Evolutionary conservation across 371 early-diverging fungal species (phyloP), one percentile per base, ranked within the genome.

Genomic region (Lichtheimia ramosa): DNA sequence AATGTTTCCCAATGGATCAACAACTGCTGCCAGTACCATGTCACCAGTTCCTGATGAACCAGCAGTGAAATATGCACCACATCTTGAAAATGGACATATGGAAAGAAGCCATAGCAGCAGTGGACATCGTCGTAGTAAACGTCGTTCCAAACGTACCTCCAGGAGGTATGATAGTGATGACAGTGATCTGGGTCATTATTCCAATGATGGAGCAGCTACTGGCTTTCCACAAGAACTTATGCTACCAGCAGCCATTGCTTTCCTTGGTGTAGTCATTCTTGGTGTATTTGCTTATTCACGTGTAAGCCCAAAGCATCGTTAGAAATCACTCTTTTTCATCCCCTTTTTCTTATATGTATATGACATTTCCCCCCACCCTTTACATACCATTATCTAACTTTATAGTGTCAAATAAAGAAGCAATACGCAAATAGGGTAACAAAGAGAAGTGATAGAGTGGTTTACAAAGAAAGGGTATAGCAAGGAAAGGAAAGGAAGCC

Each of bases 211-310:
- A 3, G 23, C 56, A 16, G 46, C n/a, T n/a, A 46, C 46, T 5
- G 61, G 57, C n/a, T 69, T 83, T 56, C 83, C 83, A 20, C 82
- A 83, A 28, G 84, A 87, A 41, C 61, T 83, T 18, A 62, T 87
- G 49, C 61, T 87, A 16, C 88, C 88, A 48, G 86, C 83, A 27
- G 84, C 88, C 15, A 70, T 87, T 64, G 69, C 82, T 14, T 82
- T 82, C 20, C 70, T 86, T 28, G 83, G 83, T 34, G 70, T 83
- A 24, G 82, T 77, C 15, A 83, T 86, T 59, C 51, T 84, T 21
- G 83, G 83, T 27, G 87, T 83, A 0, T 86, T 86, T 77, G 79
- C 80, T 21, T 52, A 61, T 51, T 61, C 66, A 10, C 58, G 62
- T 25, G 23, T 66, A 53, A 57, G 40, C 23, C 58, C 63, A 43